phyloP scores from a whole-genome alignment of 805 yeast genomes.

The Starmerella stigmatis region DNA sequence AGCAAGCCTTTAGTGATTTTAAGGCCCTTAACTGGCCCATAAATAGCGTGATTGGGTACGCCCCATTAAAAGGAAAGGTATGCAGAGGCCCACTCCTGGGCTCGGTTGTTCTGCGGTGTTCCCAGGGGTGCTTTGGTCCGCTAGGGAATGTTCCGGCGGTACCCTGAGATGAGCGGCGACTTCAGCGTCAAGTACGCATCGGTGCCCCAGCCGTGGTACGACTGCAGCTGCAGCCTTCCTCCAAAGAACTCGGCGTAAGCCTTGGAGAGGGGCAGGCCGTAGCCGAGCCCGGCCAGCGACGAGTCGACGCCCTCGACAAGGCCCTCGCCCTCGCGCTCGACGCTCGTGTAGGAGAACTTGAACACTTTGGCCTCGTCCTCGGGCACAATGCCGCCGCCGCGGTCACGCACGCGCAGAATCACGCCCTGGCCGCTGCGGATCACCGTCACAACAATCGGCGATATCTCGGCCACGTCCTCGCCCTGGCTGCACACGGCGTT shows the following conservation, averaged over 20 bases:
- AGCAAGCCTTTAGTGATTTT: no score
- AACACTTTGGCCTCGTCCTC: slow-evolving; percentile 56
- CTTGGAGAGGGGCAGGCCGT: slow-evolving; percentile 77
- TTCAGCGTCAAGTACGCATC: slow-evolving; percentile 48
- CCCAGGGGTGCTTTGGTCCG: no score
- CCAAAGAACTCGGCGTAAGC: slow-evolving; percentile 66
- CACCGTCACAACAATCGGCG: slow-evolving; percentile 42
- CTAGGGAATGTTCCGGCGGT: slow-evolving; percentile 15
- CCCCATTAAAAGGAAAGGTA: no score
- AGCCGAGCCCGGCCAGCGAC: slow-evolving; percentile 88
- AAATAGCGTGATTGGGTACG: no score
- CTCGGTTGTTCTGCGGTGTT: no score
- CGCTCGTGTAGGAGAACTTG: slow-evolving; percentile 80
- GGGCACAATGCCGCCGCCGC: slow-evolving; percentile 80
- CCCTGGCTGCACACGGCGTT: slow-evolving; percentile 58
- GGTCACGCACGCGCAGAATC: slow-evolving; percentile 70
- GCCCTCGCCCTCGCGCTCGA: slow-evolving; percentile 42
- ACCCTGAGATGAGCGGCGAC: slow-evolving; percentile 23
- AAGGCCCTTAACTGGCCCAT: no score
- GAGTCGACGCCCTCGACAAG: slow-evolving; percentile 62
- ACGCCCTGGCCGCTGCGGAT: slow-evolving; percentile 40
- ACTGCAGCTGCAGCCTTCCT: slow-evolving; percentile 58
- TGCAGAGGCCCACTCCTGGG: no score
- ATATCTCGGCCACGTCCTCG: slow-evolving; percentile 40
- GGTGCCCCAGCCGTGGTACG: slow-evolving; percentile 68